Base-by-base conservation (phyloP, 495 filamentous ascomycete genomes). In the Acidiella bohemica region DNA sequence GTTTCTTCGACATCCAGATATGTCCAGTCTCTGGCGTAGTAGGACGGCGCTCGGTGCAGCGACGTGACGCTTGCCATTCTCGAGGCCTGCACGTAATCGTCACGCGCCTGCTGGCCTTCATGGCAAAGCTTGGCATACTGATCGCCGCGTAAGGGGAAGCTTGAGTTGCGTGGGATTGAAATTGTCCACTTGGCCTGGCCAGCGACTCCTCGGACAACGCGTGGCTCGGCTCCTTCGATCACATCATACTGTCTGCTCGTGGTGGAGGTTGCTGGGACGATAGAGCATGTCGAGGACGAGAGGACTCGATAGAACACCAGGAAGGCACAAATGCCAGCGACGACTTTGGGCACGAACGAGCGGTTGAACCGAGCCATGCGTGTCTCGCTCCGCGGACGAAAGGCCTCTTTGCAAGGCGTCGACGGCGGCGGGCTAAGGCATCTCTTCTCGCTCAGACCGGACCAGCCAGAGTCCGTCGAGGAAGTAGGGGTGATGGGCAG, bases 1-100 rank as follows among this genome's bases (percentile, higher is more conserved):
- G 78, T 76, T 39, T 80, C 75, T 0, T 61, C 57, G 1, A 83
- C 71, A 46, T 84, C 80, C 17, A 87, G 51, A 50, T 79, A 87
- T 33, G 71, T 65, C 5, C 59, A 59, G 39, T 82, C 76, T n/a
- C 60, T 48, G 34, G 66, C 56, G 43, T 80, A 77, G 46, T 81
- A 78, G 12, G 21, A 16, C 3, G 19, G 13, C 16, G 30, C 27
- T 53, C 54, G 14, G 57, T 51, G 37, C 25, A 32, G 17, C 11
- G 34, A 4, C 39, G 68, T 54, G 9, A 67, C 60, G 27, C 52
- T 42, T 13, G 55, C 52, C 19, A 75, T 61, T 32, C 70, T 67
- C 8, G 39, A 46, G 2, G 28, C 25, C 20, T 21, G n/a, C 3
- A 20, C 12, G 5, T 46, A 13, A 12, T 28, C 27, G 7, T 54